Evolutionary conservation across 202 grass and related monocot species (phyloP).

Genomic region (Eragrostis tef): DNA sequence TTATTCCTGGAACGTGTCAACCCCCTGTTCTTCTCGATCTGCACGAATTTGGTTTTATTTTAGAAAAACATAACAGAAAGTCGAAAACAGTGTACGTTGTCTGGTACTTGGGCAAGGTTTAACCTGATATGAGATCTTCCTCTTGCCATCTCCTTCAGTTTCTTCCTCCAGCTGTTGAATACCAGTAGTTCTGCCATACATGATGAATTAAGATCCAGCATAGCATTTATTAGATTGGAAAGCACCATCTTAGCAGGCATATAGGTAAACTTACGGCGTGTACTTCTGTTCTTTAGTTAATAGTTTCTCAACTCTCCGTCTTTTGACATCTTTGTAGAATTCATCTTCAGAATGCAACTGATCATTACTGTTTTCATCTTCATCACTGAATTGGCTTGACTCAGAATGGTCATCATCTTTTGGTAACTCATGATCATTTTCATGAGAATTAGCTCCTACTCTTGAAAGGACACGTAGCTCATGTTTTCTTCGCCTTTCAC

Average conservation of each 20-base stretch:
- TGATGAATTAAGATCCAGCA: background rate
- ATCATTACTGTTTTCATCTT: conserved; percentile 8
- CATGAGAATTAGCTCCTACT: conserved; percentile 53
- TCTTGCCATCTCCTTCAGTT: conserved; percentile 78
- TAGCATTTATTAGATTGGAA: conserved; percentile 5
- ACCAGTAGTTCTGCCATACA: conserved; percentile 53
- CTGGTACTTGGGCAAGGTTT: conserved; percentile 11
- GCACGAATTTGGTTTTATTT: conserved; percentile 38
- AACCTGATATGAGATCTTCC: conserved; percentile 92
- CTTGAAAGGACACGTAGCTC: conserved; percentile 86
- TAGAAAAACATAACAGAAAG: conserved; percentile 7
- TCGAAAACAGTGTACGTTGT: background rate
- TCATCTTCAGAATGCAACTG: conserved; percentile 63
- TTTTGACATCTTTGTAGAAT: conserved; percentile 82
- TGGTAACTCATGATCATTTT: conserved; percentile 45
- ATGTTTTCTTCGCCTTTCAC: conserved; percentile 81
- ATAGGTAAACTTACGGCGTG: conserved; percentile 35
- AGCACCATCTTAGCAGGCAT: background rate
- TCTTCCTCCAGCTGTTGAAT: conserved; percentile 59
- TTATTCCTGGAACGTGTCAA: conserved; percentile 87
- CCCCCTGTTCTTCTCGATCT: conserved; percentile 94
- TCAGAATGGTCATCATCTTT: conserved; percentile 43
- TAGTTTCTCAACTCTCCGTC: conserved; percentile 58
- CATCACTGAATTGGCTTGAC: background rate
- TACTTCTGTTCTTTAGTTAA: conserved; percentile 63